phyloP scores from a whole-genome alignment of 129 eudicot genomes.

The Centrapalus pauciflorus region DNA sequence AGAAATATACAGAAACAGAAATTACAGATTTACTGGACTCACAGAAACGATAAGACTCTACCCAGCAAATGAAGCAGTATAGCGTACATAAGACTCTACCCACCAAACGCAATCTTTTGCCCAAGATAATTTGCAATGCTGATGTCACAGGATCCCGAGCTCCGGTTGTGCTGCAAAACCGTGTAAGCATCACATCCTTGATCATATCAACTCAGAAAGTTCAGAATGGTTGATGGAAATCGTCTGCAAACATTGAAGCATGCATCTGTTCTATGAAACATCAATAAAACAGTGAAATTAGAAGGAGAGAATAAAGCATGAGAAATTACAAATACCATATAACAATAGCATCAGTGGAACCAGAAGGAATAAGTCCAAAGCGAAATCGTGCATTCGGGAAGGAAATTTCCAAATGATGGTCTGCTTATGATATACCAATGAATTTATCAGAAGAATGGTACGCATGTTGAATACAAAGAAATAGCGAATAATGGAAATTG shows the following conservation, averaged over 20 bases:
- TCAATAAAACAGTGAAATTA: not conserved
- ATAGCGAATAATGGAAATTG: not conserved
- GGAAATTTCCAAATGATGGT: slow-evolving; percentile 37
- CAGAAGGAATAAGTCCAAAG: slow-evolving; percentile 89
- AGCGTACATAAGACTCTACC: slow-evolving; percentile 77
- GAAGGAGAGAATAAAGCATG: not conserved
- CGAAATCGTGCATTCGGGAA: slow-evolving; percentile 64
- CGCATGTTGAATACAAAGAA: not conserved
- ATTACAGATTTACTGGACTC: no score
- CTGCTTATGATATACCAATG: slow-evolving; percentile 28
- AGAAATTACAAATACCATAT: slow-evolving; percentile 77
- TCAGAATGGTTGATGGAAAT: not conserved
- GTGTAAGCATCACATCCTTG: not conserved
- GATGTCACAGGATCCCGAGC: slow-evolving; percentile 89
- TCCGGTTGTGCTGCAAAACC: slow-evolving; percentile 74
- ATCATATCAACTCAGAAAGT: not conserved
- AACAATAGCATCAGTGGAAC: slow-evolving; percentile 88
- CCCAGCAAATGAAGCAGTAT: slow-evolving; percentile 93
- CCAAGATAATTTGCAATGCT: slow-evolving; percentile 83
- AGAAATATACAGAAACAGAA: not conserved
- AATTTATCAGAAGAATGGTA: slow-evolving; percentile 1
- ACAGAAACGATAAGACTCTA: slow-evolving; percentile 19
- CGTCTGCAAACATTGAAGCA: not conserved
- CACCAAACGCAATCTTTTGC: slow-evolving; percentile 66
- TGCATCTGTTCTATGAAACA: not conserved